Percentiles rank a stretch among this genome's conserved stretches.
Conservation (phyloP, 768 basidiomycete species). For the Multifurca ochricompacta region DNA sequence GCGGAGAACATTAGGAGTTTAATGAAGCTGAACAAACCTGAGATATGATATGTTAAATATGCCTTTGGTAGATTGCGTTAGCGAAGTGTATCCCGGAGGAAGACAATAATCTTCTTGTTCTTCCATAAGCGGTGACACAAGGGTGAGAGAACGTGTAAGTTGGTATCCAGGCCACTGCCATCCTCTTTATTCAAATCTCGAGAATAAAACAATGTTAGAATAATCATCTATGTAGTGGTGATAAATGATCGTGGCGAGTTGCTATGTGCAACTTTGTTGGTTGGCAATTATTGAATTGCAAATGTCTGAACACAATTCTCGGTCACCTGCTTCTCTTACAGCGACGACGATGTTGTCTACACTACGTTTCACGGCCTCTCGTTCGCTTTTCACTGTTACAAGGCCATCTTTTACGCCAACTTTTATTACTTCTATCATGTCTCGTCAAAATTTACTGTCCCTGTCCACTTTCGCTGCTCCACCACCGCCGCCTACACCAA, state of each 20-base stretch:
- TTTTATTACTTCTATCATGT: not conserved
- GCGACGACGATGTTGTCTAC: conserved; percentile 9
- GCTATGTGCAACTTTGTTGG: not conserved
- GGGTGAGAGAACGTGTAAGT: not conserved
- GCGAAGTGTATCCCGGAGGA: not conserved
- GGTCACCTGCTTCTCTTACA: not conserved
- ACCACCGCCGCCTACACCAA: not conserved
- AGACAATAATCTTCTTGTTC: conserved; percentile 15
- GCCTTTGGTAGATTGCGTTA: not conserved
- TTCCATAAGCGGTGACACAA: conserved; percentile 4
- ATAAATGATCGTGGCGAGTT: not conserved
- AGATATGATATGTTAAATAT: conserved; percentile 8
- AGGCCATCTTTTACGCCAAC: conserved; percentile 11
- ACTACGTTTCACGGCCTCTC: conserved; percentile 4
- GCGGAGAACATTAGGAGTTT: not conserved
- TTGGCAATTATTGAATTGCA: no score
- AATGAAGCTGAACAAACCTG: not conserved
- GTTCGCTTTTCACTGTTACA: conserved; percentile 4
- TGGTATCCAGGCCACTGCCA: conserved; percentile 7
- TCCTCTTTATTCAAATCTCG: not conserved
- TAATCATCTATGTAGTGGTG: not conserved
- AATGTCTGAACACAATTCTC: conserved; percentile 7
- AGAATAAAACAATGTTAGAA: not conserved
- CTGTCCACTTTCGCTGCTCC: not conserved
- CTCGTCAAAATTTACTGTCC: conserved; percentile 4